A percentile compares a stretch with the other conserved stretches of the same genome.
Evolutionary conservation across 2,329 filamentous ascomycete species (phyloP).

Genomic region (Ascochyta pisi): DNA sequence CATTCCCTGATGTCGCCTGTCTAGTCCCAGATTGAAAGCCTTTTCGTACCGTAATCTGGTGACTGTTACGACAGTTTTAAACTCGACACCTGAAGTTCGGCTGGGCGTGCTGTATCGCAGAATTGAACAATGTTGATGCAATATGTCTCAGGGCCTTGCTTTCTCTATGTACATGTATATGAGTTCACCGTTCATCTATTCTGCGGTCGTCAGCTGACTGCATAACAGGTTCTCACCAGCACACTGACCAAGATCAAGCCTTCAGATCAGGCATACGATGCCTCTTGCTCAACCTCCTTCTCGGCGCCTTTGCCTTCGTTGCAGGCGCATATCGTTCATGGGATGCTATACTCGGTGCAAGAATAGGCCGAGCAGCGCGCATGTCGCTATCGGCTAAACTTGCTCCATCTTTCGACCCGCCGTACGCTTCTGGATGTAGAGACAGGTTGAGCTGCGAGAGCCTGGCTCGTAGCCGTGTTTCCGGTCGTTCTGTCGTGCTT

Average conservation of each 20-base stretch:
- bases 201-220: not conserved
- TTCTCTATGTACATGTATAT: constrained; percentile 3
- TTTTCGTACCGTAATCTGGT: no score
- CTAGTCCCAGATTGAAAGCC: no score
- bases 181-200: not conserved
- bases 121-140: no score
- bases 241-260: constrained; percentile 3
- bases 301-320: constrained; percentile 13
- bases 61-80: no score
- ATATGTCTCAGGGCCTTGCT: not conserved
- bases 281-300: constrained; percentile 30
- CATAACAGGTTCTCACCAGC: not conserved
- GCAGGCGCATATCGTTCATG: constrained; percentile 11
- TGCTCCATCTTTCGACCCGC: constrained; percentile 20
- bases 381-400: constrained; percentile 30
- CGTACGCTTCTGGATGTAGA: constrained; percentile 14
- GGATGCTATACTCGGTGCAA: constrained; percentile 22
- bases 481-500: constrained; percentile 13
- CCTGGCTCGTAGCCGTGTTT: constrained; percentile 20
- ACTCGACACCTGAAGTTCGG: no score
- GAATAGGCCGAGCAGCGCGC: constrained; percentile 24
- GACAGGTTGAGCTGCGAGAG: constrained; percentile 19
- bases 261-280: constrained; percentile 26
- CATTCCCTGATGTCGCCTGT: no score
- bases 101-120: no score